These are phyloP conservation scores for Trapa bicornis DNA, from an alignment of 345 rosid species.

Conservation along the genomic window DNA sequence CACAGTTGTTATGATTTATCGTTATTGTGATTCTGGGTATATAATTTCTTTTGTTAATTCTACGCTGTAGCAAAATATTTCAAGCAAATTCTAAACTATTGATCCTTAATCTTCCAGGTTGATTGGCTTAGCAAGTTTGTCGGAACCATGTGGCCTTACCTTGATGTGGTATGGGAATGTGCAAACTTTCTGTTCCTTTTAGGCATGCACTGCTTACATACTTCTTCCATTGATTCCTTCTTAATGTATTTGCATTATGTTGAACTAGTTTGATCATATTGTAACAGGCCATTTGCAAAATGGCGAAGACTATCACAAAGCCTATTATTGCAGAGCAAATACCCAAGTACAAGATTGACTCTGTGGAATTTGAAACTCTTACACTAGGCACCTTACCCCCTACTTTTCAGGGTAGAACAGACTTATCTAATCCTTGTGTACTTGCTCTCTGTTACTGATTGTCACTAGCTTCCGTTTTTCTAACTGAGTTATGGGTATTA, in stretches of 20 bases:
- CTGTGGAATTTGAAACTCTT: constrained; percentile 80
- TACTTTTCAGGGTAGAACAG: constrained; percentile 54
- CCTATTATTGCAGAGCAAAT: constrained; percentile 92
- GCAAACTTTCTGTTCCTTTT: neutral
- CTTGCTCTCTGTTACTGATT: neutral
- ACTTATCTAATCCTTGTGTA: neutral
- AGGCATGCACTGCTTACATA: constrained; percentile 1
- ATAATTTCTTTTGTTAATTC: too few relatives aligned
- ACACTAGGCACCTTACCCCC: constrained; percentile 85
- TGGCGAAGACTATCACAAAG: constrained; percentile 44
- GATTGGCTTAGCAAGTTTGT: constrained; percentile 87
- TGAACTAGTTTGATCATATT: neutral
- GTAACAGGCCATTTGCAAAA: constrained; percentile 71
- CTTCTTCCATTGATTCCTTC: neutral
- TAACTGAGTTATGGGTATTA: neutral
- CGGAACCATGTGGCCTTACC: constrained; percentile 79
- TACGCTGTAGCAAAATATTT: too few relatives aligned
- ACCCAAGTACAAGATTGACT: constrained; percentile 73
- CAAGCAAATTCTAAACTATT: too few relatives aligned
- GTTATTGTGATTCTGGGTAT: too few relatives aligned
- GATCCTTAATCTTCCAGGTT: constrained; percentile 31
- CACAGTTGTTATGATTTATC: neutral
- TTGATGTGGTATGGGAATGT: constrained; percentile 47
- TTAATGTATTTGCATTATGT: neutral
- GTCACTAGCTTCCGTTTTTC: neutral